Conservation (phyloP, 768 basidiomycete genomes). For the Amanita thiersii region DNA sequence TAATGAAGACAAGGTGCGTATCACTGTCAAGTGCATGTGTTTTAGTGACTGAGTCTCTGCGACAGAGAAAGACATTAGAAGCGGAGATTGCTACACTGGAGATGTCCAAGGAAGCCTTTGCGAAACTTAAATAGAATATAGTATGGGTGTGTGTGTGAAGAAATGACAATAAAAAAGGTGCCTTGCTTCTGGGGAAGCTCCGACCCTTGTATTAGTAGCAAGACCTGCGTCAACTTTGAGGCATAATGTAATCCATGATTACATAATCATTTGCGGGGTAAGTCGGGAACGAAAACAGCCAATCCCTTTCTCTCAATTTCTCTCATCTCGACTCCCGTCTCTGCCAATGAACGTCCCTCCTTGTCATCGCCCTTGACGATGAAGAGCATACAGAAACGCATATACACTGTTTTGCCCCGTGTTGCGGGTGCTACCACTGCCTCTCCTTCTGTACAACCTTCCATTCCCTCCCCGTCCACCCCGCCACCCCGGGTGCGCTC, state of each 20-base stretch:
- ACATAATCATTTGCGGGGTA: slow-evolving; percentile 2
- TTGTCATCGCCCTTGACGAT: slow-evolving; percentile 18
- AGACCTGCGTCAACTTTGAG: too few species aligned
- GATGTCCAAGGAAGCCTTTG: slow-evolving; percentile 10
- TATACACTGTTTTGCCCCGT: slow-evolving; percentile 34
- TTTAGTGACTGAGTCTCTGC: too few species aligned
- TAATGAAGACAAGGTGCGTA: slow-evolving; percentile 77
- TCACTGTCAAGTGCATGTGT: slow-evolving; percentile 3
- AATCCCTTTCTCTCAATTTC: not conserved
- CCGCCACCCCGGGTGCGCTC: slow-evolving; percentile 33
- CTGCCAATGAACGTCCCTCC: too few species aligned
- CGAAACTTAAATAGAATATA: slow-evolving; percentile 10
- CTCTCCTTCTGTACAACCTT: not conserved
- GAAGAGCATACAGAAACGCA: slow-evolving; percentile 44
- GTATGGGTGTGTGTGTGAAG: not conserved
- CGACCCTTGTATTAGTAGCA: too few species aligned
- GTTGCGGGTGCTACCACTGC: slow-evolving; percentile 3
- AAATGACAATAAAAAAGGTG: too few species aligned
- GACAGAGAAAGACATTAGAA: slow-evolving; percentile 71
- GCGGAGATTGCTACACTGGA: slow-evolving; percentile 40
- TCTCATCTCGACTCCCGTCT: not conserved
- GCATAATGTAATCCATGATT: too few species aligned
- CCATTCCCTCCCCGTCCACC: slow-evolving; percentile 12
- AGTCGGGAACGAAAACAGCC: slow-evolving; percentile 1
- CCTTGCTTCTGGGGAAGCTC: too few species aligned